Conservation (phyloP, 441 rosid species). For the Brassica balearica region DNA sequence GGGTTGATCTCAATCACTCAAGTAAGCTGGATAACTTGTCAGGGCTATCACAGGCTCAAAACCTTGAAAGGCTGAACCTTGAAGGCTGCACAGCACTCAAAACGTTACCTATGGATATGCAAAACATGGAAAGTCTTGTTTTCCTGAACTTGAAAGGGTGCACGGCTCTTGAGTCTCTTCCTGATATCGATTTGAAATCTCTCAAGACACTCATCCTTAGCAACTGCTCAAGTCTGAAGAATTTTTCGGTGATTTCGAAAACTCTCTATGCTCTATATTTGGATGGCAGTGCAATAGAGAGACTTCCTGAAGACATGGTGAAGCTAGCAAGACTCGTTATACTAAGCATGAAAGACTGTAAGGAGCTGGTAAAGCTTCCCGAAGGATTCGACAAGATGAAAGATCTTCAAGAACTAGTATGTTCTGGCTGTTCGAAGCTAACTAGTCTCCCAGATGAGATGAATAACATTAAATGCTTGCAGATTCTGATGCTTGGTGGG, state of each 20-base stretch:
- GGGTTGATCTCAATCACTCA: constrained; percentile 33
- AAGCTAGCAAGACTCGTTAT: constrained; percentile 26
- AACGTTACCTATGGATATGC: neutral
- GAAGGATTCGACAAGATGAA: constrained; percentile 17
- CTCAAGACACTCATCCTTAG: constrained; percentile 32
- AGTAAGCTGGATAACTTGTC: constrained; percentile 6
- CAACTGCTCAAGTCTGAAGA: constrained; percentile 17
- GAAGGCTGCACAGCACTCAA: constrained; percentile 33
- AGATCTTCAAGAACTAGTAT: constrained; percentile 25
- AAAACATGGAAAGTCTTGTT: constrained; percentile 18
- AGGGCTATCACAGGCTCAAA: constrained; percentile 7
- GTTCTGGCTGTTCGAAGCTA: constrained; percentile 41
- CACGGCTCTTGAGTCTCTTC: constrained; percentile 24
- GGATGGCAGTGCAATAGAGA: constrained; percentile 7
- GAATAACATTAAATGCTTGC: constrained; percentile 26
- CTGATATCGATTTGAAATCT: neutral
- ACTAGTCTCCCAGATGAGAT: constrained; percentile 27
- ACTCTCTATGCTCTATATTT: constrained; percentile 7
- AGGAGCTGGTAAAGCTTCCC: constrained; percentile 14
- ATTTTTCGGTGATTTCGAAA: neutral
- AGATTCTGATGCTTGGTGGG: constrained; percentile 25
- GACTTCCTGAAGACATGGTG: constrained; percentile 1
- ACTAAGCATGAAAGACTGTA: constrained; percentile 43
- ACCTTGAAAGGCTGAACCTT: constrained; percentile 23
- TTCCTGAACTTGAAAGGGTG: constrained; percentile 29